Conservation (phyloP, 768 basidiomycete species). For the Naganishia randhawae region DNA sequence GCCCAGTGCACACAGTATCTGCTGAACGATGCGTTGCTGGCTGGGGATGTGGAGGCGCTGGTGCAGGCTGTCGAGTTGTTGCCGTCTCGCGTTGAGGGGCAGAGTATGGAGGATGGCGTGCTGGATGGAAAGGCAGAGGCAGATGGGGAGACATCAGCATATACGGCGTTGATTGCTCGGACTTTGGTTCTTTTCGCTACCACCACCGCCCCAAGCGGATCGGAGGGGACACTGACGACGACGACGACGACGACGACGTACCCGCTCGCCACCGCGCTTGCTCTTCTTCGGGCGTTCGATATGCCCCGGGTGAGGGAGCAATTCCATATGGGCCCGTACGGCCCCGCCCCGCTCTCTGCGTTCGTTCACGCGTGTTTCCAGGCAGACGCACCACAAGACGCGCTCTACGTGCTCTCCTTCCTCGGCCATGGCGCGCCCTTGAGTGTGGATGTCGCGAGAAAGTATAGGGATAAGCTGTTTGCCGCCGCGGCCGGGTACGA, state of each 20-base stretch:
- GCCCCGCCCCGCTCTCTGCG: background rate
- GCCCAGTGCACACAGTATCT: background rate
- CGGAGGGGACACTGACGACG: too few species aligned
- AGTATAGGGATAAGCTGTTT: background rate
- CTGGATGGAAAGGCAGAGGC: too few species aligned
- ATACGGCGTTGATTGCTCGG: background rate
- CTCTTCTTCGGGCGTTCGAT: background rate
- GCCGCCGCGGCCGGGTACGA: background rate
- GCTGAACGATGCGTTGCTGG: background rate
- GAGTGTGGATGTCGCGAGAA: background rate
- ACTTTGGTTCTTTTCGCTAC: constrained; percentile 2
- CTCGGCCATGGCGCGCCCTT: background rate
- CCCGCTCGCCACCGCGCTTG: constrained; percentile 6
- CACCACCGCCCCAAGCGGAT: background rate
- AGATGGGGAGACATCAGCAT: background rate
- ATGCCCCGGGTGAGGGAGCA: background rate
- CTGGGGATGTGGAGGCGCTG: background rate
- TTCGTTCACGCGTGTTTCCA: background rate
- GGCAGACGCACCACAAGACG: background rate
- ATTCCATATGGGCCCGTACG: background rate
- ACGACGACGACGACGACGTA: background rate
- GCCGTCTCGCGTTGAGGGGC: background rate
- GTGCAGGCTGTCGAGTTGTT: background rate
- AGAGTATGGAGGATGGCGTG: background rate
- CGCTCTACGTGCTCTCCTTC: background rate